Conservation (phyloP, 352 stramenopile genomes). For the Phytophthora multivora region DNA sequence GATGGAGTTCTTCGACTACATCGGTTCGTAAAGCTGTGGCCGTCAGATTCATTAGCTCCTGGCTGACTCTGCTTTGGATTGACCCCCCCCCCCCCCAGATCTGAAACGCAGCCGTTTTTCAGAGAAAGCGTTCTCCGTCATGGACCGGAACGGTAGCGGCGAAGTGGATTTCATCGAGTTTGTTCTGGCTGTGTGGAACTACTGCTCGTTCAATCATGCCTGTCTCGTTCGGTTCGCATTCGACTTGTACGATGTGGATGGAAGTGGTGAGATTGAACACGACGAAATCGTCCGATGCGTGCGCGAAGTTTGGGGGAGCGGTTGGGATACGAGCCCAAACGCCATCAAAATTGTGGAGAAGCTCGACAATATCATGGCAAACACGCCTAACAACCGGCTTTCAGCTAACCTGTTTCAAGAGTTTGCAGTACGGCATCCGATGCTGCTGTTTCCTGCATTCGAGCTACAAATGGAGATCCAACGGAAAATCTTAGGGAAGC, state of each 20-base stretch:
- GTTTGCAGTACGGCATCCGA: conserved; percentile 59
- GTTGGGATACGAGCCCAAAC: conserved; percentile 54
- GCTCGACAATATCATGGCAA: conserved; percentile 52
- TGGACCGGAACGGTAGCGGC: conserved; percentile 69
- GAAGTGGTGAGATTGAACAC: conserved; percentile 70
- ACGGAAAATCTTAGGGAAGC: conserved; percentile 56
- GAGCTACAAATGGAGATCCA: conserved; percentile 71
- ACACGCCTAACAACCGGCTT: conserved; percentile 38
- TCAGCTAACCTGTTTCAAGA: conserved; percentile 54
- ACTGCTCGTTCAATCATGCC: conserved; percentile 70
- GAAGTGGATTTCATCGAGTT: conserved; percentile 81
- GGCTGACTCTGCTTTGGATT: neutral
- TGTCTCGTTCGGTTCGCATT: conserved; percentile 75
- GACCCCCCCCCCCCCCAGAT: too few relatives aligned
- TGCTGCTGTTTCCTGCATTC: conserved; percentile 75
- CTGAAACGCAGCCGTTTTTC: conserved; percentile 63
- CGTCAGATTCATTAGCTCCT: neutral
- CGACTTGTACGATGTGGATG: conserved; percentile 74
- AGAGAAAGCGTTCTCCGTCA: conserved; percentile 75
- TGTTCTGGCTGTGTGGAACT: conserved; percentile 79
- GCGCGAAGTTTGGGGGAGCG: conserved; percentile 60
- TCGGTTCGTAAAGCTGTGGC: conserved; percentile 35
- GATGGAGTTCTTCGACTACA: conserved; percentile 73
- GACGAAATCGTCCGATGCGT: conserved; percentile 54
- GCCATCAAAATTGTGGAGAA: conserved; percentile 67